Percentiles rank a stretch among this genome's conserved stretches.
phyloP scores from a whole-genome alignment of 805 yeast species.

The Clavispora vitiphila region DNA sequence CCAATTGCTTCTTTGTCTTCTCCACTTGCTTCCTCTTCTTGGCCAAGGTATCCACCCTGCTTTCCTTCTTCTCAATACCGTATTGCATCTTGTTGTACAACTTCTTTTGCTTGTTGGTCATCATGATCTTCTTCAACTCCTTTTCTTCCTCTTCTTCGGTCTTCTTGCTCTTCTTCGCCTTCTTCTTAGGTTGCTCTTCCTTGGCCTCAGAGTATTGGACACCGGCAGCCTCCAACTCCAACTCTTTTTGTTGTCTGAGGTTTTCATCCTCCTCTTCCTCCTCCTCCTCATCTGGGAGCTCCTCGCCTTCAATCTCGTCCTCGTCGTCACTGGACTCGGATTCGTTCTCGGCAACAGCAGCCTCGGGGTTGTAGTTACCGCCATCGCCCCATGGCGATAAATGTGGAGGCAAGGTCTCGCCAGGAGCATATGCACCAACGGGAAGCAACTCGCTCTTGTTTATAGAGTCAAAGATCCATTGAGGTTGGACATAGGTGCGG shows the following conservation, averaged over 20 bases:
- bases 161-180: constrained; percentile 28
- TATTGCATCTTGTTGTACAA: constrained; percentile 93
- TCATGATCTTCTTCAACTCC: constrained; percentile 92
- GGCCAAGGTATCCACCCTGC: constrained; percentile 61
- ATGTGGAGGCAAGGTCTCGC: constrained; percentile 94
- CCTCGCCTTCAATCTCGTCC: constrained; percentile 48
- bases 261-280: constrained; percentile 50
- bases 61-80: constrained; percentile 78
- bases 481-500: constrained; percentile 93
- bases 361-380: constrained; percentile 82
- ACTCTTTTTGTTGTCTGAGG: constrained; percentile 78
- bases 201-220: constrained; percentile 61
- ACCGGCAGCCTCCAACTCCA: constrained; percentile 78
- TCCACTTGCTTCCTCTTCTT: constrained; percentile 67
- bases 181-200: constrained; percentile 14
- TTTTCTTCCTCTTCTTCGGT: constrained; percentile 55
- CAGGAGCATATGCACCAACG: constrained; percentile 83
- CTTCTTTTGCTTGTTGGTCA: constrained; percentile 94
- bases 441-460: constrained; percentile 73
- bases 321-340: constrained; percentile 39
- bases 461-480: constrained; percentile 92
- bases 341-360: constrained; percentile 39
- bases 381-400: constrained; percentile 99
- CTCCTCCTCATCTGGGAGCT: constrained; percentile 32
- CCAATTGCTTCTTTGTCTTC: constrained; percentile 49